These are phyloP conservation scores for Sporothrix curviconia DNA, from an alignment of 2,329 filamentous ascomycete genomes.

Conservation along the genomic window DNA sequence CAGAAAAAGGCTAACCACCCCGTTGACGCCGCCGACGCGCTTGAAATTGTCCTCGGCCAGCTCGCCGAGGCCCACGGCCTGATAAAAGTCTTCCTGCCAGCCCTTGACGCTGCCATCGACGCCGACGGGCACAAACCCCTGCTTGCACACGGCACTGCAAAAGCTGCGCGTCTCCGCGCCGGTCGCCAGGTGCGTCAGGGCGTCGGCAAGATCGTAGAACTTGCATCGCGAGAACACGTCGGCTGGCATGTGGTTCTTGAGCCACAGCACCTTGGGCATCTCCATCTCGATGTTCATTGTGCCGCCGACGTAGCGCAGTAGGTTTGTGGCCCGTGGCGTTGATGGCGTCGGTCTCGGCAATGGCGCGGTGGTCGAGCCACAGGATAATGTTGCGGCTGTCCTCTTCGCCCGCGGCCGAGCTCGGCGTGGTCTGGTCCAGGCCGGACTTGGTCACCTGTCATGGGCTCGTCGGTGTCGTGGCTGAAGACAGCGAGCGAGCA, in stretches of 20 bases:
- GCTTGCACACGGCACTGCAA: slow-evolving; percentile 95
- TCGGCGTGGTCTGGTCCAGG: slow-evolving; percentile 44
- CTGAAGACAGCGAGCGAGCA: slow-evolving; percentile 92
- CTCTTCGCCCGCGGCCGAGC: slow-evolving; percentile 48
- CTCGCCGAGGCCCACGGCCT: slow-evolving; percentile 78
- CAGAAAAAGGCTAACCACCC: slow-evolving; percentile 72
- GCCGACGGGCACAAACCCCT: slow-evolving; percentile 92
- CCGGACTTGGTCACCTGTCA: slow-evolving; percentile 80
- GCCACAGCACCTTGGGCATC: slow-evolving; percentile 95
- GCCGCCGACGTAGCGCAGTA: slow-evolving; percentile 92
- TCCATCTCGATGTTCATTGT: slow-evolving; percentile 99
- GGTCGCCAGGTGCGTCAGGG: slow-evolving; percentile 88
- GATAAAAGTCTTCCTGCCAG: slow-evolving; percentile 94
- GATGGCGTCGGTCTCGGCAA: slow-evolving; percentile 86
- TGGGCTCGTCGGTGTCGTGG: slow-evolving; percentile 80
- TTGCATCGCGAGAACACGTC: slow-evolving; percentile 89
- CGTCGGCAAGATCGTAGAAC: slow-evolving; percentile 92
- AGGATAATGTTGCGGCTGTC: slow-evolving; percentile 92
- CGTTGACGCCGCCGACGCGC: slow-evolving; percentile 88
- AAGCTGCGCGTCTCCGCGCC: slow-evolving; percentile 88
- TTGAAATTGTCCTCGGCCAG: slow-evolving; percentile 81
- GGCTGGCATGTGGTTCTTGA: slow-evolving; percentile 96
- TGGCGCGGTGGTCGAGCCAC: slow-evolving; percentile 92
- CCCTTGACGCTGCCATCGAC: slow-evolving; percentile 96
- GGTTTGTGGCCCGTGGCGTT: slow-evolving; percentile 86